Conservation (phyloP, 768 basidiomycete genomes). For the Amanita inopinata region DNA sequence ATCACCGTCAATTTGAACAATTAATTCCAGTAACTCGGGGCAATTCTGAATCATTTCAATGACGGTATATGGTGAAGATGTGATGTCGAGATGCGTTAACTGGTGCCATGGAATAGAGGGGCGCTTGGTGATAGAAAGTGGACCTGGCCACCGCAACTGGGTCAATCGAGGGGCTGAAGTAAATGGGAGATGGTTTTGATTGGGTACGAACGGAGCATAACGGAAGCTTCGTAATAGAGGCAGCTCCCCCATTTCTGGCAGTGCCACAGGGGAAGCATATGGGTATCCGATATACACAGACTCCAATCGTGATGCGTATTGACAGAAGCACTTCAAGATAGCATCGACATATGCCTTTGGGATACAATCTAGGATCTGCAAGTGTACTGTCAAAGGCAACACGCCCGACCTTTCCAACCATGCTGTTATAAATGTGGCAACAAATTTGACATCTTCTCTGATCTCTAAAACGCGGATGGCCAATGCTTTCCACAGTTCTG, state of each 20-base stretch:
- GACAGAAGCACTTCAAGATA: not conserved
- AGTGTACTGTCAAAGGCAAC: not conserved
- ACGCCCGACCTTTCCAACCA: not conserved
- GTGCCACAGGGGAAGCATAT: not conserved
- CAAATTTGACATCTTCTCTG: too few relatives aligned
- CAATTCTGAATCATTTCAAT: not conserved
- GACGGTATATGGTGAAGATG: not conserved
- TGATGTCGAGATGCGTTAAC: not conserved
- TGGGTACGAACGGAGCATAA: not conserved
- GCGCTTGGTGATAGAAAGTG: not conserved
- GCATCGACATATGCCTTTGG: not conserved
- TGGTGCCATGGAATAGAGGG: conserved; percentile 1
- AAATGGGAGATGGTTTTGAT: not conserved
- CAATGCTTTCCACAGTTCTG: too few relatives aligned
- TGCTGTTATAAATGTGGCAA: too few relatives aligned
- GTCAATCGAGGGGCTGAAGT: not conserved
- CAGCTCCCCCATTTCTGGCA: not conserved
- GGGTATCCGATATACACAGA: not conserved
- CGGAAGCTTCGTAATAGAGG: not conserved
- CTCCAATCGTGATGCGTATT: conserved; percentile 1
- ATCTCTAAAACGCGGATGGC: too few relatives aligned
- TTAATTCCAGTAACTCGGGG: not conserved
- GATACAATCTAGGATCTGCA: too few relatives aligned
- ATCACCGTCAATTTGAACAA: not conserved
- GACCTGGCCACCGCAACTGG: not conserved